Percentiles rank a stretch among this genome's conserved stretches.
phyloP scores from a whole-genome alignment of 164 flowering plant genomes.

The Liquidambar formosana region DNA sequence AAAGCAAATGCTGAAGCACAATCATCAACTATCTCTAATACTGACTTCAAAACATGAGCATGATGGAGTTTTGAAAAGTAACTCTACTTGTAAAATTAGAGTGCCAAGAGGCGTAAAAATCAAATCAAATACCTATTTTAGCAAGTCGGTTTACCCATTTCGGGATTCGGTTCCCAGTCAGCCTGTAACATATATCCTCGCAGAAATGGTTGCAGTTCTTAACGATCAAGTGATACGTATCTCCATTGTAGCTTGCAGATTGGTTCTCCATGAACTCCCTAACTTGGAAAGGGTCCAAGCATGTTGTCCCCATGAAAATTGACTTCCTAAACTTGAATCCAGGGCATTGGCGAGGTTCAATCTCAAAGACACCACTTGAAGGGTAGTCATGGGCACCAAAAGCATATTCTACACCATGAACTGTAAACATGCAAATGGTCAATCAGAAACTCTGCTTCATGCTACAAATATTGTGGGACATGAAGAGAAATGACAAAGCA shows the following conservation, averaged over 20 bases:
- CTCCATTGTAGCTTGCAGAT: constrained; percentile 47
- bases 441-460: background rate
- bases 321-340: constrained; percentile 70
- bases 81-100: too few species aligned
- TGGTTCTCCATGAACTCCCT: constrained; percentile 56
- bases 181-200: constrained; percentile 51
- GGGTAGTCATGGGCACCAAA: constrained; percentile 65
- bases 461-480: too few species aligned
- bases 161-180: constrained; percentile 60
- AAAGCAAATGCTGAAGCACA: too few species aligned
- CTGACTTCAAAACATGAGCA: too few species aligned
- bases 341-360: constrained; percentile 67
- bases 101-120: too few species aligned
- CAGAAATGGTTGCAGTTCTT: constrained; percentile 82
- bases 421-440: constrained; percentile 26
- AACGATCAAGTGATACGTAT: constrained; percentile 55
- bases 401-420: constrained; percentile 63
- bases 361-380: constrained; percentile 62
- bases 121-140: constrained; percentile 48
- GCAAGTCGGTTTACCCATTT: constrained; percentile 77
- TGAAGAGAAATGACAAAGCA: background rate
- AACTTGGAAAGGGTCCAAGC: constrained; percentile 44
- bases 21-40: too few species aligned
- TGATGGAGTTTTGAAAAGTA: too few species aligned
- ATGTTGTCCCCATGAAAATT: constrained; percentile 59